phyloP scores from a whole-genome alignment of 225 moss, liverwort and hornwort genomes.

The Asterella californica region DNA sequence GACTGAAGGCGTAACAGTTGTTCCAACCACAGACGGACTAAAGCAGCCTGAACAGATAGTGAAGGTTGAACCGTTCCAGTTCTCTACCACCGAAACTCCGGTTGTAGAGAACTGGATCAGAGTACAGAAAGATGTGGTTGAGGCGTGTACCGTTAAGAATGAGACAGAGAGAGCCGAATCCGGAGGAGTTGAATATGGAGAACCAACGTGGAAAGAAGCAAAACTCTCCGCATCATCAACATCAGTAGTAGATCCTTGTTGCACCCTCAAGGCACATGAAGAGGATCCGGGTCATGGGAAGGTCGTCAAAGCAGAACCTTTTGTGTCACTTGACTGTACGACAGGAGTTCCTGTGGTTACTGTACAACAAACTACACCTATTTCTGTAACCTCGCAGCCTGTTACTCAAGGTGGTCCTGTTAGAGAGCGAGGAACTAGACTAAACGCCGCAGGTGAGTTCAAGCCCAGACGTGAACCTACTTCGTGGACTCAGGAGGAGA shows the following conservation, averaged over 20 bases:
- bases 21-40: conserved; percentile 1
- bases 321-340: conserved; percentile 53
- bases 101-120: conserved; percentile 19
- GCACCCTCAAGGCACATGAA: conserved; percentile 25
- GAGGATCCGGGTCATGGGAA: conserved; percentile 34
- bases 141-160: conserved; percentile 21
- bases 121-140: conserved; percentile 17
- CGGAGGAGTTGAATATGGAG: conserved; percentile 30
- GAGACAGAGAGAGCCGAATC: conserved; percentile 31
- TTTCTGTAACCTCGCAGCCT: conserved; percentile 38
- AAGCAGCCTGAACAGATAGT: conserved; percentile 29
- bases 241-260: conserved; percentile 24
- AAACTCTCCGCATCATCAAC: conserved; percentile 14
- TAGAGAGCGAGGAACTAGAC: conserved; percentile 60
- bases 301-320: conserved; percentile 77
- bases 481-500: conserved; percentile 99
- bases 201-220: conserved; percentile 7
- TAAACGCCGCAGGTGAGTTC: conserved; percentile 61
- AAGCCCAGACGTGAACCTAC: conserved; percentile 95
- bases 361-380: conserved; percentile 39
- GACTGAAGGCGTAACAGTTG: background rate
- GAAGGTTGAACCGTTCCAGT: conserved; percentile 24
- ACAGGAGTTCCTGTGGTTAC: conserved; percentile 35
- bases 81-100: conserved; percentile 6
- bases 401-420: conserved; percentile 38